Evolutionary conservation across 2,329 filamentous ascomycete genomes (phyloP).

Genomic region (Epichloe amarillans): DNA sequence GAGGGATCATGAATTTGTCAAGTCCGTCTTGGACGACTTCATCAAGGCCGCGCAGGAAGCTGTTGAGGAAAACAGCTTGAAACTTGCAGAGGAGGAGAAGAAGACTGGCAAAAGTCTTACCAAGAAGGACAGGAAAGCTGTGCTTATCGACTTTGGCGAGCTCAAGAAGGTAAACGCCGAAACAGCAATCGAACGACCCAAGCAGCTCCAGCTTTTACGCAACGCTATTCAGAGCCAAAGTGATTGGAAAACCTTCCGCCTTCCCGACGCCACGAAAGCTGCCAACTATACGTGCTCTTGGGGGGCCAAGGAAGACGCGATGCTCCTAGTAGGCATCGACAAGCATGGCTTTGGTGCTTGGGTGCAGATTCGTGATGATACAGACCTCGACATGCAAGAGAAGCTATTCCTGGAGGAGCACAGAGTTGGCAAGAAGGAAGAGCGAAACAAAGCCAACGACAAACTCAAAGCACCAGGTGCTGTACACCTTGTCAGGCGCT

Average conservation of each 20-base stretch:
- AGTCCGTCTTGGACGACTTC: slow-evolving; percentile 62
- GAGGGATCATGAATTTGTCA: slow-evolving; percentile 70
- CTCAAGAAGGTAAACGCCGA: slow-evolving; percentile 94
- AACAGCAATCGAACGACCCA: slow-evolving; percentile 81
- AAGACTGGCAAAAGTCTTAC: slow-evolving; percentile 69
- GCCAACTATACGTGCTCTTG: slow-evolving; percentile 86
- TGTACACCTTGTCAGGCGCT: slow-evolving; percentile 86
- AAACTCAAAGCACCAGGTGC: slow-evolving; percentile 89
- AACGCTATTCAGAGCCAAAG: slow-evolving; percentile 52
- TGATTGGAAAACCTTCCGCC: slow-evolving; percentile 69
- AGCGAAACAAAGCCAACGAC: slow-evolving; percentile 65
- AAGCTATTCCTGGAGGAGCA: slow-evolving; percentile 97
- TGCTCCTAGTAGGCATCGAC: slow-evolving; percentile 89
- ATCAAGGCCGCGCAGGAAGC: slow-evolving; percentile 43
- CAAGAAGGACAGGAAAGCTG: slow-evolving; percentile 96
- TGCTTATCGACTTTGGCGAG: slow-evolving; percentile 86
- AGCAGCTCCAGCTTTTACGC: slow-evolving; percentile 74
- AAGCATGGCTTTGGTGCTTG: slow-evolving; percentile 92
- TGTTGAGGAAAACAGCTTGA: slow-evolving; percentile 54
- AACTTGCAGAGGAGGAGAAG: slow-evolving; percentile 69
- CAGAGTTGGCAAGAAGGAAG: slow-evolving; percentile 94
- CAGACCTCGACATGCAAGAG: slow-evolving; percentile 70
- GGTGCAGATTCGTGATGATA: slow-evolving; percentile 85
- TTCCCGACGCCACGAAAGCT: slow-evolving; percentile 82
- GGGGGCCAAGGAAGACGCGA: slow-evolving; percentile 89